phyloP scores from a whole-genome alignment of 805 yeast genomes.

The Zygosaccharomyces bisporus region DNA sequence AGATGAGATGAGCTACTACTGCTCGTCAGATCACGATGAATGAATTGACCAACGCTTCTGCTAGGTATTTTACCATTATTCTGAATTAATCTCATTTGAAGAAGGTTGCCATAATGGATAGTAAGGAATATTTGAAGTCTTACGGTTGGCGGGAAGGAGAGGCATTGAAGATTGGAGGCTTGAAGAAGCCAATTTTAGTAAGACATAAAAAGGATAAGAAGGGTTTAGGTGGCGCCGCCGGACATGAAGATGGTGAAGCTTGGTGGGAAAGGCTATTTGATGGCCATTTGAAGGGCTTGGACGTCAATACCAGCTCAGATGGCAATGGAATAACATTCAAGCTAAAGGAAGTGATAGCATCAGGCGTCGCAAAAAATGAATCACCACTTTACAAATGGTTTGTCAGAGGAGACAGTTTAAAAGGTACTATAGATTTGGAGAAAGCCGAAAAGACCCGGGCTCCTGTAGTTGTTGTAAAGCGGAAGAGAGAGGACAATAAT shows the following conservation, averaged over 20 bases:
- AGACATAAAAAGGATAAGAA: constrained; percentile 86
- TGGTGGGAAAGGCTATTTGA: constrained; percentile 99
- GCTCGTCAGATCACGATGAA: neutral
- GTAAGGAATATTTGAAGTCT: constrained; percentile 63
- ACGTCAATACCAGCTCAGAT: constrained; percentile 42
- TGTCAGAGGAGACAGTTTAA: constrained; percentile 79
- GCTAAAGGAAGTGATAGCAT: constrained; percentile 48
- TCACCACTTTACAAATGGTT: constrained; percentile 84
- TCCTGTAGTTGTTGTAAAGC: constrained; percentile 7
- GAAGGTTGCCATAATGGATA: constrained; percentile 51
- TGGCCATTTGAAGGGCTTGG: constrained; percentile 79
- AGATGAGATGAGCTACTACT: constrained; percentile 11
- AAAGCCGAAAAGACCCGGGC: constrained; percentile 11
- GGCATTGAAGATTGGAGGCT: constrained; percentile 73
- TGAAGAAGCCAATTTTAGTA: constrained; percentile 80
- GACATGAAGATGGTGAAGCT: constrained; percentile 68
- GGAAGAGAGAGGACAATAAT: constrained; percentile 17
- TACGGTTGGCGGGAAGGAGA: constrained; percentile 95
- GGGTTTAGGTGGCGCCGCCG: constrained; percentile 77
- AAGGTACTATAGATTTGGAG: constrained; percentile 60
- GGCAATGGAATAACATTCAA: constrained; percentile 46
- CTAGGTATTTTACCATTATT: neutral
- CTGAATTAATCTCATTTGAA: neutral
- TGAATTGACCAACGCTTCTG: neutral
- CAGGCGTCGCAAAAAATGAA: constrained; percentile 45